These are phyloP conservation scores for Geosmithia flava DNA, from an alignment of 2,329 filamentous ascomycete species.

Conservation along the genomic window DNA sequence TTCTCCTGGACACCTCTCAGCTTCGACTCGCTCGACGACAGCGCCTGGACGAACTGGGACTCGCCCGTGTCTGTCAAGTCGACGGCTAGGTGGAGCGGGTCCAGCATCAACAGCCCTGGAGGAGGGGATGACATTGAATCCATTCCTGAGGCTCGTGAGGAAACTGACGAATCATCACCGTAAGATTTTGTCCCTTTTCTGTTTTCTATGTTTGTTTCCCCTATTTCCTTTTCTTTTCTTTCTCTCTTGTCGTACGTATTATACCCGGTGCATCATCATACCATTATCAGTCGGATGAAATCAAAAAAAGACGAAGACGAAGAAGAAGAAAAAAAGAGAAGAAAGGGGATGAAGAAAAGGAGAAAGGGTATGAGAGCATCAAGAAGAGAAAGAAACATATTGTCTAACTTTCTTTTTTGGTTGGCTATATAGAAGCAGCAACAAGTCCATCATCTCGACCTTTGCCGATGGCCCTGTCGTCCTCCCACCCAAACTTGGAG, in stretches of 20 bases:
- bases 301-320: too few species aligned
- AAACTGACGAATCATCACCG: slow-evolving; percentile 28
- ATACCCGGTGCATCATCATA: too few species aligned
- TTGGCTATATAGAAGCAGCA: background rate
- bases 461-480: background rate
- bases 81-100: slow-evolving; percentile 48
- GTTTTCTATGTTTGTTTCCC: background rate
- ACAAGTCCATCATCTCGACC: slow-evolving; percentile 4
- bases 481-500: slow-evolving; percentile 30
- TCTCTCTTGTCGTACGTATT: background rate
- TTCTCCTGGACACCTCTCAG: slow-evolving; percentile 49
- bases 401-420: background rate
- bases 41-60: slow-evolving; percentile 56
- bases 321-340: background rate
- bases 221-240: background rate
- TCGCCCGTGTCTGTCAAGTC: slow-evolving; percentile 38
- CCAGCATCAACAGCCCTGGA: slow-evolving; percentile 29
- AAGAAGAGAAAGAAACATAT: background rate
- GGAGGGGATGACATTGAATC: slow-evolving; percentile 28
- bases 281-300: too few species aligned
- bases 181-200: slow-evolving; percentile 20
- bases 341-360: background rate
- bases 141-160: slow-evolving; percentile 34
- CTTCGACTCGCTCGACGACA: slow-evolving; percentile 44
- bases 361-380: too few species aligned